Percentiles rank a stretch among this genome's conserved stretches.
Conservation (phyloP, 805 yeast genomes). For the Maudiozyma serrabonitensis region DNA sequence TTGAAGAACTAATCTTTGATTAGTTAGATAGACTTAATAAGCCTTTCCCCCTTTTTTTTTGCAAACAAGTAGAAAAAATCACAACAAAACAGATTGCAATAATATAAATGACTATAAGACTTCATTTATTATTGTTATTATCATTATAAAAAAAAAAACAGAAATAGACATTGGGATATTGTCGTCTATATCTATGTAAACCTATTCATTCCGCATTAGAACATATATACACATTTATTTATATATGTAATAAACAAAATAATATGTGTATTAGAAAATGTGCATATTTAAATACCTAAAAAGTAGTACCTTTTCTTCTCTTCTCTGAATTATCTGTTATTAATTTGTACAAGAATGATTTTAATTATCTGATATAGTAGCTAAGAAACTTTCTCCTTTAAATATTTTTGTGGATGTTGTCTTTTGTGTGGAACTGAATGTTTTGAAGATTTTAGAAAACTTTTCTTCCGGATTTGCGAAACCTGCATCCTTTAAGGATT, state of each 20-base stretch:
- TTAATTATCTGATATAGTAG: constrained; percentile 32
- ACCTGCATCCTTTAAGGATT: constrained; percentile 40
- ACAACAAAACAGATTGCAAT: background rate
- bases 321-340: too few relatives aligned
- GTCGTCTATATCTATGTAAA: background rate
- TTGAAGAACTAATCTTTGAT: constrained; percentile 93
- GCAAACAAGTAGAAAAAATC: background rate
- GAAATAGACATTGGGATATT: background rate
- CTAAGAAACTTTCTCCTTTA: constrained; percentile 53
- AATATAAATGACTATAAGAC: background rate
- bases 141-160: background rate
- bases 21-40: constrained; percentile 17
- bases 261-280: background rate
- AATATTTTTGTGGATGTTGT: constrained; percentile 52
- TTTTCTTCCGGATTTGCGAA: constrained; percentile 30
- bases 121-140: background rate
- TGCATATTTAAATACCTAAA: background rate
- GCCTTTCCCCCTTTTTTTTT: background rate
- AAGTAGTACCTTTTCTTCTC: too few relatives aligned
- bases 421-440: constrained; percentile 45
- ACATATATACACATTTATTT: background rate
- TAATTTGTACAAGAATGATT: background rate
- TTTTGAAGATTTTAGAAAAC: constrained; percentile 41
- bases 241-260: background rate
- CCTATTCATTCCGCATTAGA: background rate